Base-by-base conservation (phyloP, 1,284 basidiomycete species). In the Bjerkandera adusta region DNA sequence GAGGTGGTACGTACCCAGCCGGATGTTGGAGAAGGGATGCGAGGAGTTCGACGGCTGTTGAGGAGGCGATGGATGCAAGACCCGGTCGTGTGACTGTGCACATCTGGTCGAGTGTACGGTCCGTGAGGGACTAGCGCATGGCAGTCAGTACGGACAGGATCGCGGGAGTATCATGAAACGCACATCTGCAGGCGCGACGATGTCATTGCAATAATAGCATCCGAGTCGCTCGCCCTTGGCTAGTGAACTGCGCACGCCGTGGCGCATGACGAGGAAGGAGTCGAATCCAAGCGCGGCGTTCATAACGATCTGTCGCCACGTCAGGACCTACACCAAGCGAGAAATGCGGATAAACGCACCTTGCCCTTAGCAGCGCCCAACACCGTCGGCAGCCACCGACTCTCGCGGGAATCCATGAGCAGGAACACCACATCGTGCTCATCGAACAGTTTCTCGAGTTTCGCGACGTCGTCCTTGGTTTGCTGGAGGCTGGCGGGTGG, bases 81-180 rank as follows among this genome's bases (percentile, higher is more conserved):
- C 96, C 96, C 0, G 97, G 96, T n/a, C 97, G 73, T 0, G 96
- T 97, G 11, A 99, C 97, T 0, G 97, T 99, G 62, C 97, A 99
- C 96, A 98, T 98, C 64, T 99, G 96, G 64, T 99, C 97, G 21
- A 99, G 77, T 1, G 95, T 97, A 27, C 95, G 78, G 61, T 99
- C 95, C 0, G 91, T 89, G 39, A 98, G 72, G 0, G 92, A 95
- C 94, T 97, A 22, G 11, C 30, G 18, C 35, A 5, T n/a, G 13
- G 22, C 11, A 13, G 33, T 52, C 42, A 43, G 46, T 43, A 22
- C 32, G 3, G n/a, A 18, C 12, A 16, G 16, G 26, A 18, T 13
- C 3, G 20, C 33, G 25, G 5, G 43, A 15, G 26, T 42, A 15
- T 26, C 1, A 22, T 13, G 12, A 10, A 29, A 70, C 87, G 47